Evolutionary conservation across 768 basidiomycete species (phyloP).

Genomic region (Gautieria morchelliformis): DNA sequence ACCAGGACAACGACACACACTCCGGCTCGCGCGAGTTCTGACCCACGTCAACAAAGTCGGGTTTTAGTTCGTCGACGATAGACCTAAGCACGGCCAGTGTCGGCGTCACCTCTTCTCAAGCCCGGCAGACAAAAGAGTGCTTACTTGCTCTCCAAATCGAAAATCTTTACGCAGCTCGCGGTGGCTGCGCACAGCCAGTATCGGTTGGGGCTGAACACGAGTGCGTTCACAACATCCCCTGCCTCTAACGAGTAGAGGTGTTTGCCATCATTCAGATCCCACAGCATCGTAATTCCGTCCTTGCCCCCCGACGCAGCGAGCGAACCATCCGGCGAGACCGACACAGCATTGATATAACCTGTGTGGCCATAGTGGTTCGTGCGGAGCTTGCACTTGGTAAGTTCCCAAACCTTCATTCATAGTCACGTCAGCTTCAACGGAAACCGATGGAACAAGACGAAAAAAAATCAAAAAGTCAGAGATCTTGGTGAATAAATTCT

Average conservation of each 20-base stretch:
- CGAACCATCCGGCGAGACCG: conserved; percentile 97
- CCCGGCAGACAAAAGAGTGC: conserved; percentile 22
- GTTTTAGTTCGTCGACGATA: conserved; percentile 98
- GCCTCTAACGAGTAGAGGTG: conserved; percentile 99
- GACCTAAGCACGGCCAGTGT: conserved; percentile 40
- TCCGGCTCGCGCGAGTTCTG: conserved; percentile 73
- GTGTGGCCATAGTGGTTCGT: conserved; percentile 99
- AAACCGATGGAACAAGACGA: background rate
- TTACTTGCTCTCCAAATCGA: conserved; percentile 98
- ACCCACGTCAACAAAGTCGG: conserved; percentile 75
- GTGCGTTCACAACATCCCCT: conserved; percentile 95
- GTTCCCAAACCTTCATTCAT: conserved; percentile 85
- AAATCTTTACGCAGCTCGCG: conserved; percentile 95
- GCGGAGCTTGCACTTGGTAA: conserved; percentile 99
- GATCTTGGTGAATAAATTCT: conserved; percentile 69
- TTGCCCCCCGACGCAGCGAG: conserved; percentile 98
- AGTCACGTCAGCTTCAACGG: background rate
- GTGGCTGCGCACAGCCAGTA: conserved; percentile 99
- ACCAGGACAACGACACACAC: conserved; percentile 97
- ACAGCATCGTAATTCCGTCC: conserved; percentile 99
- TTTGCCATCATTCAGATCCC: conserved; percentile 99
- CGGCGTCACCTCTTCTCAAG: background rate
- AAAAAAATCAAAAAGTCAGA: conserved; percentile 38
- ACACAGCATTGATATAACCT: conserved; percentile 97
- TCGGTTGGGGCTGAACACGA: conserved; percentile 99